Evolutionary conservation across 2,329 filamentous ascomycete genomes (phyloP).

Genomic region (Talaromyces sp.): DNA sequence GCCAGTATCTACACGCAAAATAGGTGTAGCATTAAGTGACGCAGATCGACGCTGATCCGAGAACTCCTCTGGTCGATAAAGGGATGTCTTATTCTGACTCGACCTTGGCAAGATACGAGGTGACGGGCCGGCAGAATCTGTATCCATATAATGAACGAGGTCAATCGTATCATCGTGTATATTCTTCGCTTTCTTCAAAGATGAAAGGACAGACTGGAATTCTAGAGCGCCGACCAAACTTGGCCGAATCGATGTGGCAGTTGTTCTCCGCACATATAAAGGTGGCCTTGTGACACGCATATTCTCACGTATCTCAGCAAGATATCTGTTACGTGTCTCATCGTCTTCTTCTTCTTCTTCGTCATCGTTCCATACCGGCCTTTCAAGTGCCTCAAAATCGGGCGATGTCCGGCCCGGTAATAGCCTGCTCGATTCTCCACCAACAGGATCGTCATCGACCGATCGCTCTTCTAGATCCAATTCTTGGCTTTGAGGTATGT

Average conservation of each 20-base stretch:
- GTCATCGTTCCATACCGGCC: slow-evolving; percentile 42
- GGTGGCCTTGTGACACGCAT: slow-evolving; percentile 80
- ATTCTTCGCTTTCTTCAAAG: slow-evolving; percentile 76
- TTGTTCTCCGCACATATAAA: slow-evolving; percentile 64
- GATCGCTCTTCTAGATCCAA: slow-evolving; percentile 54
- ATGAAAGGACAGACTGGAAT: slow-evolving; percentile 86
- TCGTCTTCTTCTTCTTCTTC: slow-evolving; percentile 50
- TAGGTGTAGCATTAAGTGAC: slow-evolving; percentile 52
- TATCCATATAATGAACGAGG: slow-evolving; percentile 59
- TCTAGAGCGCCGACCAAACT: slow-evolving; percentile 91
- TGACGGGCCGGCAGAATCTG: slow-evolving; percentile 19
- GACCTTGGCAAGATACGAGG: slow-evolving; percentile 21
- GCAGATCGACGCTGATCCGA: slow-evolving; percentile 47
- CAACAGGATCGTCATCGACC: slow-evolving; percentile 54
- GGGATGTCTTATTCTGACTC: background rate
- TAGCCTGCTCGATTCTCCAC: slow-evolving; percentile 45
- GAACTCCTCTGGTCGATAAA: background rate
- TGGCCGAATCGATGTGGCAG: slow-evolving; percentile 81
- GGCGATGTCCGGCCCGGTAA: slow-evolving; percentile 52
- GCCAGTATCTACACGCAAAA: slow-evolving; percentile 26
- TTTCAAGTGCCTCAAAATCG: slow-evolving; percentile 63
- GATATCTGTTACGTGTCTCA: slow-evolving; percentile 56
- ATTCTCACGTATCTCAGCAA: slow-evolving; percentile 82
- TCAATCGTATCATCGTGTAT: slow-evolving; percentile 68
- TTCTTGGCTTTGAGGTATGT: slow-evolving; percentile 59